These are phyloP conservation scores for Rhizopus stolonifer DNA, from an alignment of 371 early-diverging fungal species.

Conservation along the genomic window DNA sequence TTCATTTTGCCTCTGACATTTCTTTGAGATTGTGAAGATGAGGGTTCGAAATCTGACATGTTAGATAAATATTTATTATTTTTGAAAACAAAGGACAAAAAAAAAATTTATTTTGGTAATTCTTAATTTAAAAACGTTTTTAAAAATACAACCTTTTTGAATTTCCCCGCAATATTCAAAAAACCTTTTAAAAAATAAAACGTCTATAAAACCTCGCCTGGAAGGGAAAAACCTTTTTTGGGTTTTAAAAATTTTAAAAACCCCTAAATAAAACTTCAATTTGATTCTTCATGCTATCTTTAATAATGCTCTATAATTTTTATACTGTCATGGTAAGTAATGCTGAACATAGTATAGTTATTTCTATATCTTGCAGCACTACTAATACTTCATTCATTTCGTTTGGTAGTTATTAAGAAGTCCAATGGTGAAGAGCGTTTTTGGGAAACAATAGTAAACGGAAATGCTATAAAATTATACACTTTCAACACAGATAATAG, in stretches of 20 bases:
- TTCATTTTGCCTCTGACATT: too few species aligned
- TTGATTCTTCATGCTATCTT: background rate
- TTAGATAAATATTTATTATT: too few species aligned
- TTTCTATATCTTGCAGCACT: background rate
- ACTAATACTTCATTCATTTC: background rate
- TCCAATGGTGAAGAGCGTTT: background rate
- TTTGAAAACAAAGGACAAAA: too few species aligned
- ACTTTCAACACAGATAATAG: slow-evolving; percentile 14
- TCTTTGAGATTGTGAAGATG: too few species aligned
- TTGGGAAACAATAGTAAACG: slow-evolving; percentile 9
- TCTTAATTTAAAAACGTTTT: too few species aligned
- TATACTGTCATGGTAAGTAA: background rate
- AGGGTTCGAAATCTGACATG: too few species aligned
- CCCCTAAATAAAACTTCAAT: background rate
- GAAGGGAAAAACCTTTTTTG: too few species aligned
- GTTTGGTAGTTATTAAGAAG: background rate
- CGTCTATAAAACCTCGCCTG: too few species aligned
- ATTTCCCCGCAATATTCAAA: too few species aligned
- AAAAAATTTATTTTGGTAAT: too few species aligned
- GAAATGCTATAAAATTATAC: slow-evolving; percentile 5
- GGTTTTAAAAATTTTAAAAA: background rate
- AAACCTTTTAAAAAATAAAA: too few species aligned
- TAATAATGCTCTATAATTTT: background rate
- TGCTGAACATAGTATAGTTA: background rate
- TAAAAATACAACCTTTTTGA: too few species aligned